phyloP scores from a whole-genome alignment of 2,329 filamentous ascomycete genomes.

The Apiospora marii region DNA sequence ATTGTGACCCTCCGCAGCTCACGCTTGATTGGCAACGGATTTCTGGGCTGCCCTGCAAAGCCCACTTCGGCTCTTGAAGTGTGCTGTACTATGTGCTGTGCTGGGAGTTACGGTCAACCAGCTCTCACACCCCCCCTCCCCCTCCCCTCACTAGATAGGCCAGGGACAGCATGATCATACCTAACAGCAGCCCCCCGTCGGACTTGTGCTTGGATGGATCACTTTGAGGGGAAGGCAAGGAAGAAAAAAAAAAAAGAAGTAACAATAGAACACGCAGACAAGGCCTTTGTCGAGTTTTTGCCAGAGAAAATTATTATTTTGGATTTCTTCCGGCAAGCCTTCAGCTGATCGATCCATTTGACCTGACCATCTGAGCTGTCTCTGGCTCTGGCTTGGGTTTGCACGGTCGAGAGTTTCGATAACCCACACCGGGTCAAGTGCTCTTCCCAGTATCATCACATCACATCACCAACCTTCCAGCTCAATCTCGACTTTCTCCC shows the following conservation, averaged over 20 bases:
- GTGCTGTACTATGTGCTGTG: constrained; percentile 18
- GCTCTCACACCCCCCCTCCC: neutral
- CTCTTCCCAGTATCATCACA: neutral
- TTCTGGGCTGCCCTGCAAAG: constrained; percentile 11
- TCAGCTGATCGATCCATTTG: constrained; percentile 14
- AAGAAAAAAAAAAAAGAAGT: neutral
- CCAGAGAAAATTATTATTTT: neutral
- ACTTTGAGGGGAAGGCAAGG: constrained; percentile 5
- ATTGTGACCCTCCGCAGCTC: constrained; percentile 19
- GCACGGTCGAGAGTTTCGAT: neutral
- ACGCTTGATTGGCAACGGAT: constrained; percentile 6
- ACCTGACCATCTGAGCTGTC: constrained; percentile 3
- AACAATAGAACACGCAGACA: constrained; percentile 14
- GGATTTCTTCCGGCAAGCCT: neutral
- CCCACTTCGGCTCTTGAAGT: constrained; percentile 10
- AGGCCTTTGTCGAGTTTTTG: constrained; percentile 7
- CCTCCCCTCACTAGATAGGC: constrained; percentile 10
- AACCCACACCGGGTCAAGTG: constrained; percentile 12
- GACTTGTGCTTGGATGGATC: constrained; percentile 11
- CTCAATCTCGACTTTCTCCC: constrained; percentile 9
- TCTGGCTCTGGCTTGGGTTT: neutral
- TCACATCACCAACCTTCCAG: constrained; percentile 12
- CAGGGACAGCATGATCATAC: neutral
- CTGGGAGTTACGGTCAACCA: constrained; percentile 21
- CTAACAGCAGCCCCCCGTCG: neutral